Evolutionary conservation across 2,329 filamentous ascomycete species (phyloP).

Genomic region (Apiospora koreana): DNA sequence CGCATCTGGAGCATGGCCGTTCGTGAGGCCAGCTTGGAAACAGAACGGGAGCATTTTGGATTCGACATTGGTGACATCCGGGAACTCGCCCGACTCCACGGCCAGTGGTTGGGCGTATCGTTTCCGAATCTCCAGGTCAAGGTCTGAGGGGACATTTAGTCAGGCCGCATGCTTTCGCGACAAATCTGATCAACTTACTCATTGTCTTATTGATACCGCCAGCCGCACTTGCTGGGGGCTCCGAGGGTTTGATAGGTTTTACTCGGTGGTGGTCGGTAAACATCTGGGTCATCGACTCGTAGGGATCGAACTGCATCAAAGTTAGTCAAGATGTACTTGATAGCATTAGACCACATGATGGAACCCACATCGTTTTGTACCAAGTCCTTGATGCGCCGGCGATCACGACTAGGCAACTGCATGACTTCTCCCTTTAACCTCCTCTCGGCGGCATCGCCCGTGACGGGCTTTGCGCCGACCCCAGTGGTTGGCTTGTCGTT

Average conservation of each 20-base stretch:
- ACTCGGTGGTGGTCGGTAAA: conserved; percentile 53
- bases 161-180: conserved; percentile 15
- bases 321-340: background rate
- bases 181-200: conserved; percentile 55
- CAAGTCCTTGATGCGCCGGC: conserved; percentile 67
- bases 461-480: conserved; percentile 61
- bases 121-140: conserved; percentile 68
- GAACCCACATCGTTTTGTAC: conserved; percentile 60
- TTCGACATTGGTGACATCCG: conserved; percentile 63
- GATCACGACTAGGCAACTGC: conserved; percentile 67
- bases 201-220: conserved; percentile 69
- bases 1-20: conserved; percentile 60
- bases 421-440: conserved; percentile 69
- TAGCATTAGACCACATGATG: background rate
- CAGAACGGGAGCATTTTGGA: conserved; percentile 68
- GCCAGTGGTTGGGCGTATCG: conserved; percentile 65
- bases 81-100: conserved; percentile 69
- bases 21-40: conserved; percentile 64
- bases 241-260: conserved; percentile 49
- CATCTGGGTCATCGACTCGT: conserved; percentile 52
- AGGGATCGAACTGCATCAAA: conserved; percentile 50
- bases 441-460: conserved; percentile 66
- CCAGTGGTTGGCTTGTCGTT: conserved; percentile 65
- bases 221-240: conserved; percentile 68
- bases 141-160: conserved; percentile 44